Base-by-base conservation (phyloP, 768 basidiomycete species). In the Amanita polypyramis region DNA sequence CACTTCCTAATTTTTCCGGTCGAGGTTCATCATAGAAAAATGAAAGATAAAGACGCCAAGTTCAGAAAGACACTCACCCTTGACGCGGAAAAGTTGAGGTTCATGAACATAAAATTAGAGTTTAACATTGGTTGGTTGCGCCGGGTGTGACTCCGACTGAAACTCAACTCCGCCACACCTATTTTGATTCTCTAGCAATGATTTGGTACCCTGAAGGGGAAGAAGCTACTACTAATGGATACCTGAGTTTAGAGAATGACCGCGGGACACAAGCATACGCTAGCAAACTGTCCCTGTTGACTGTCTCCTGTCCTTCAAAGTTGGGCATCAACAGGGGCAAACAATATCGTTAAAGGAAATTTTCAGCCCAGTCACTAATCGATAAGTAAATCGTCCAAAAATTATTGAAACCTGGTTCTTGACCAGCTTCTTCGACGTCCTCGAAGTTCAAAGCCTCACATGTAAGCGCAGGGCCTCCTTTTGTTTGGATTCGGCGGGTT, bases 1-100 rank as follows among this genome's bases (percentile, higher is more conserved):
- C 74, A 75, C 74, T 75, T 75, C 74, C 74, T 75, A 74, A 71
- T 63, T 65, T 60, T 65, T 65, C 70, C 67, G 70, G 71, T 67
- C 59, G 58, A 64, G 57, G 60, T 62, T 75, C 73, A 62, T 75
- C 72, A 70, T 66, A 55, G 21, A 17, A 50, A 23, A 50, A 27
- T 48, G 46, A 47, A 30, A 46, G 25, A 41, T 30, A 37, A 19
- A 45, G 27, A 20, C 9, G 20, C 3, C 10, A 30, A 2, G 29
- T 20, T 32, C 5, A 36, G 21, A 17, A 27, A 27, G 21, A 15
- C 21, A 42, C 47, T 49, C 23, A 49, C 47, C 39, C 25, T 25
- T 14, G 39, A 41, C 1, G 2, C 1, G 15, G 30, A 12, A 5
- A 29, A 17, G 11, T 29, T 19, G 19, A 6, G 29, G 25, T 12